phyloP scores from a whole-genome alignment of 345 rosid genomes.

The Aegle marmelos region DNA sequence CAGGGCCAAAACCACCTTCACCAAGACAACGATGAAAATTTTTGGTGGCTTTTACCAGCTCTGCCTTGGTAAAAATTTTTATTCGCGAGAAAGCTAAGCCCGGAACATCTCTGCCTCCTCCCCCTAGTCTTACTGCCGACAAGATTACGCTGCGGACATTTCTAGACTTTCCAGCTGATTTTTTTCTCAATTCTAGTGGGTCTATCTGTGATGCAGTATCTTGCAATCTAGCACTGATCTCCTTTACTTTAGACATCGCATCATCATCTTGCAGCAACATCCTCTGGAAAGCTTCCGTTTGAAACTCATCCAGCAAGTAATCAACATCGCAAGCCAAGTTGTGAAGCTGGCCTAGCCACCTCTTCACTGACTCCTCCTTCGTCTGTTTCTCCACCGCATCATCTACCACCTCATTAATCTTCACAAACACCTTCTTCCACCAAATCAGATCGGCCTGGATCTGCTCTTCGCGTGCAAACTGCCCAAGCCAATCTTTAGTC shows the following conservation, averaged over 20 bases:
- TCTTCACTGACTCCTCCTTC: neutral
- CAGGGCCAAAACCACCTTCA: no score
- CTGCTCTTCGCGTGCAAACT: neutral
- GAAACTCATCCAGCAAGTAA: slow-evolving; percentile 21
- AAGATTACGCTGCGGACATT: neutral
- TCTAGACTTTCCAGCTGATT: neutral
- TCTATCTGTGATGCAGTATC: neutral
- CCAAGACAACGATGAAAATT: no score
- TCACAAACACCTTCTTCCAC: neutral
- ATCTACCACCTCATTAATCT: neutral
- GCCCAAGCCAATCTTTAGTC: neutral
- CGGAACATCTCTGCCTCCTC: no score
- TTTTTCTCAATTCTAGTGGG: neutral
- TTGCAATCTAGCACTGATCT: neutral
- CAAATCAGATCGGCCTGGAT: neutral
- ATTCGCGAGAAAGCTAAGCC: no score
- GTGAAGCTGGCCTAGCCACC: slow-evolving; percentile 16
- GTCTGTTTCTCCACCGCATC: neutral
- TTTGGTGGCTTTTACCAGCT: no score
- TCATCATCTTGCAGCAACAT: neutral
- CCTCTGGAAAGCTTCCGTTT: neutral
- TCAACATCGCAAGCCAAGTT: slow-evolving; percentile 16
- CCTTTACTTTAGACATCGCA: neutral
- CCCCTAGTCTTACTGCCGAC: neutral
- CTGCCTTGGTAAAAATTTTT: no score